phyloP scores from a whole-genome alignment of 306 rosid species.

The Vigna angularis region DNA sequence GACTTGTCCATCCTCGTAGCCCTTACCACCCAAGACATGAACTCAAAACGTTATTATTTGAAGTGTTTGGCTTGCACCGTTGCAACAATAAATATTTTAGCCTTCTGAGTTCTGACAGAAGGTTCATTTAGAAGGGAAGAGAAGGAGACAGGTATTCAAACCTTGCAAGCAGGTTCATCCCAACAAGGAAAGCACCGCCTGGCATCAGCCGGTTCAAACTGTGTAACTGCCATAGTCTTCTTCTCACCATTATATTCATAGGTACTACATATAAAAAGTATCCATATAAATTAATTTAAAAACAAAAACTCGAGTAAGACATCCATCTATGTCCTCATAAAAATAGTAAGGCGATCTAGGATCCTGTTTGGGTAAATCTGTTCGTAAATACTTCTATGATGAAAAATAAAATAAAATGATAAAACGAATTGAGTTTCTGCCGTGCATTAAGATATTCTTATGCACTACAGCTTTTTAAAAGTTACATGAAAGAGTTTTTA shows the following conservation, averaged over 20 bases:
- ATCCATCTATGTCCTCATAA: slow-evolving; percentile 3
- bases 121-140: slow-evolving; percentile 28
- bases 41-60: slow-evolving; percentile 26
- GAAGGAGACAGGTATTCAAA: slow-evolving; percentile 51
- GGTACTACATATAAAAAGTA: slow-evolving; percentile 51
- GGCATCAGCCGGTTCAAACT: slow-evolving; percentile 98
- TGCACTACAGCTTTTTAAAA: too few species aligned
- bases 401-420: not conserved
- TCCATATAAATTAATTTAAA: slow-evolving; percentile 21
- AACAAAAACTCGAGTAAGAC: not conserved
- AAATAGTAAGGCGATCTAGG: not conserved
- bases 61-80: slow-evolving; percentile 15
- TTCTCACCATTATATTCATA: slow-evolving; percentile 82
- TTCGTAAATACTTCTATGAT: not conserved
- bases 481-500: too few species aligned
- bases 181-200: slow-evolving; percentile 98
- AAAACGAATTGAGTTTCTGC: not conserved
- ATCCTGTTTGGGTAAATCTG: not conserved
- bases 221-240: slow-evolving; percentile 97
- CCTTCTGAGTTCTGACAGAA: slow-evolving; percentile 20
- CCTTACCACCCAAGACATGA: slow-evolving; percentile 34
- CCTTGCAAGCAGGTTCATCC: slow-evolving; percentile 99
- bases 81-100: slow-evolving; percentile 18
- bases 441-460: too few species aligned
- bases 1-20: not conserved